phyloP scores from a whole-genome alignment of 495 filamentous ascomycete genomes.

The Xylaria palmicola region DNA sequence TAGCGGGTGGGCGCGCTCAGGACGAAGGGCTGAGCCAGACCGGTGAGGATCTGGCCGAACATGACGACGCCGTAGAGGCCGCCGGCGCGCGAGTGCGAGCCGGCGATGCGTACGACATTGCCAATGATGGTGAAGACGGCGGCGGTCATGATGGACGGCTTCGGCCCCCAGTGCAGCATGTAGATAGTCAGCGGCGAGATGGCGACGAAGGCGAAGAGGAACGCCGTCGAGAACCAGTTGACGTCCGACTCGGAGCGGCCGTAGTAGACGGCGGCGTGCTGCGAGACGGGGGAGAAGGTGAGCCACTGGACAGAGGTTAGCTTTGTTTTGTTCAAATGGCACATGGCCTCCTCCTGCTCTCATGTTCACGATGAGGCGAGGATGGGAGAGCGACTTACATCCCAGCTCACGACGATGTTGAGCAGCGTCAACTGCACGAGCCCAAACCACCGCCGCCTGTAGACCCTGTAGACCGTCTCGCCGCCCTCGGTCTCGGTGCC shows the following conservation, averaged over 20 bases:
- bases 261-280: constrained; percentile 75
- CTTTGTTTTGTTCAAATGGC: no score
- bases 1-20: constrained; percentile 87
- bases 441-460: constrained; percentile 89
- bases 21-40: constrained; percentile 89
- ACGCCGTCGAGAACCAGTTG: constrained; percentile 89
- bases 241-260: constrained; percentile 69
- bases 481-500: constrained; percentile 1
- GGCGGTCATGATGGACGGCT: constrained; percentile 69
- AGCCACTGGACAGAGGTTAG: no score
- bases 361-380: not conserved
- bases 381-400: constrained; percentile 58
- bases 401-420: constrained; percentile 94
- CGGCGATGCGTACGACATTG: constrained; percentile 92
- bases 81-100: constrained; percentile 56
- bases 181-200: constrained; percentile 73
- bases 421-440: constrained; percentile 77
- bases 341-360: not conserved
- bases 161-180: constrained; percentile 77
- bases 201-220: constrained; percentile 78
- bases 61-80: constrained; percentile 72
- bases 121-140: constrained; percentile 73
- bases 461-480: constrained; percentile 64
- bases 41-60: constrained; percentile 93
- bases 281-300: constrained; percentile 83